These are phyloP conservation scores for Aspergillus tamarii DNA, from an alignment of 2,329 filamentous ascomycete genomes.

Conservation along the genomic window DNA sequence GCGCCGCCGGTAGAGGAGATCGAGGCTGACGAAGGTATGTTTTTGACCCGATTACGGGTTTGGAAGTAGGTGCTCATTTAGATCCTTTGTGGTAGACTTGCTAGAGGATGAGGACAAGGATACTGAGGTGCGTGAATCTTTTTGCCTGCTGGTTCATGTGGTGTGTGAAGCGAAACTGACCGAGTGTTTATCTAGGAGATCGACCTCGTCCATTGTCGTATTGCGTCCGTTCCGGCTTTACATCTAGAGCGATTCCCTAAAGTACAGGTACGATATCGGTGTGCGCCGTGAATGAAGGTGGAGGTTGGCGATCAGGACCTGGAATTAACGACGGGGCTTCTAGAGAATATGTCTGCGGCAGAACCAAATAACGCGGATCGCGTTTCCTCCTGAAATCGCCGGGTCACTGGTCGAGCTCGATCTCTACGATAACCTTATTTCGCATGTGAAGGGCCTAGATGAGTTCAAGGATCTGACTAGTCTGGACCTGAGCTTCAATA, in stretches of 20 bases:
- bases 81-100: conserved; percentile 49
- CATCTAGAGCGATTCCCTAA: conserved; percentile 81
- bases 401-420: conserved; percentile 79
- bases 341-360: conserved; percentile 85
- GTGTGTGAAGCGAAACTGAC: conserved; percentile 15
- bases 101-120: conserved; percentile 61
- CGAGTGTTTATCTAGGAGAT: conserved; percentile 64
- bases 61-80: background rate
- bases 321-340: conserved; percentile 1
- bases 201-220: conserved; percentile 83
- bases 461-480: conserved; percentile 72
- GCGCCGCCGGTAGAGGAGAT: conserved; percentile 73
- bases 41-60: background rate
- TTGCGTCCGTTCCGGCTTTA: conserved; percentile 76
- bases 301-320: background rate
- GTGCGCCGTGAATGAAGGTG: conserved; percentile 1
- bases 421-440: conserved; percentile 94
- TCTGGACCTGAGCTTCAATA: conserved; percentile 96
- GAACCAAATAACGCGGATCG: conserved; percentile 81
- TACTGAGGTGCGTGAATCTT: conserved; percentile 48
- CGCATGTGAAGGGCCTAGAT: conserved; percentile 82
- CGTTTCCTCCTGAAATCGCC: conserved; percentile 69
- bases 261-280: conserved; percentile 54
- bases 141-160: background rate
- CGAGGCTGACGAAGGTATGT: conserved; percentile 75